Conservation (phyloP, 768 basidiomycete species). For the Tricholoma flavovirens region DNA sequence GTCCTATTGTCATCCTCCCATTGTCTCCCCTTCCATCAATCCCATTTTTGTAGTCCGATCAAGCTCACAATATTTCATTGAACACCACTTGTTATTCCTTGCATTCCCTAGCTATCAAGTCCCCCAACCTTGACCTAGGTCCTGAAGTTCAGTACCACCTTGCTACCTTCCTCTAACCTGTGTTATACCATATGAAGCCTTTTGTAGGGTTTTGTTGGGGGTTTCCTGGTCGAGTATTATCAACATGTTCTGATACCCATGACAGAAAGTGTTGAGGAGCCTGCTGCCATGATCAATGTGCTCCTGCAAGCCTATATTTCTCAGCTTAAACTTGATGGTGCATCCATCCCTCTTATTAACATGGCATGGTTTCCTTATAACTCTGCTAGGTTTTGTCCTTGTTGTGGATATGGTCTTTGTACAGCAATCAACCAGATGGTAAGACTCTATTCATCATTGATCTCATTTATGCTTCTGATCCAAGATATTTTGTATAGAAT, state of each 20-base stretch:
- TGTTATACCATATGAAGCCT: too few relatives aligned
- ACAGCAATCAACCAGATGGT: conserved; percentile 94
- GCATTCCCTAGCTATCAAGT: too few relatives aligned
- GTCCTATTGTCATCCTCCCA: too few relatives aligned
- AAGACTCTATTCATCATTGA: conserved; percentile 11
- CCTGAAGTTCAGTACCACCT: too few relatives aligned
- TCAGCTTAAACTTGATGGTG: conserved; percentile 85
- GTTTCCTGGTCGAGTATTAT: too few relatives aligned
- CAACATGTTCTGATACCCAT: conserved; percentile 96
- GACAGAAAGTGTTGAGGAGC: conserved; percentile 95
- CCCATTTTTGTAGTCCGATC: too few relatives aligned
- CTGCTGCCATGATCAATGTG: conserved; percentile 96
- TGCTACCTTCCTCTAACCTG: too few relatives aligned
- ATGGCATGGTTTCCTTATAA: background rate
- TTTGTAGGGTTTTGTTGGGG: too few relatives aligned
- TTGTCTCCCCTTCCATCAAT: too few relatives aligned
- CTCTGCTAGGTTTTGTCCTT: conserved; percentile 61
- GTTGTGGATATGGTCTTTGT: conserved; percentile 95
- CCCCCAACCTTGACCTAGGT: too few relatives aligned
- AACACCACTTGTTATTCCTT: too few relatives aligned
- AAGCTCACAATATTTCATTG: too few relatives aligned
- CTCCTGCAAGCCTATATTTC: conserved; percentile 93
- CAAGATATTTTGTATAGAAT: conserved; percentile 44
- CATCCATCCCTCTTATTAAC: conserved; percentile 2
- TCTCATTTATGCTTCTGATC: background rate